Evolutionary conservation across 495 filamentous ascomycete species (phyloP).

Genomic region (Glonium stellatum): DNA sequence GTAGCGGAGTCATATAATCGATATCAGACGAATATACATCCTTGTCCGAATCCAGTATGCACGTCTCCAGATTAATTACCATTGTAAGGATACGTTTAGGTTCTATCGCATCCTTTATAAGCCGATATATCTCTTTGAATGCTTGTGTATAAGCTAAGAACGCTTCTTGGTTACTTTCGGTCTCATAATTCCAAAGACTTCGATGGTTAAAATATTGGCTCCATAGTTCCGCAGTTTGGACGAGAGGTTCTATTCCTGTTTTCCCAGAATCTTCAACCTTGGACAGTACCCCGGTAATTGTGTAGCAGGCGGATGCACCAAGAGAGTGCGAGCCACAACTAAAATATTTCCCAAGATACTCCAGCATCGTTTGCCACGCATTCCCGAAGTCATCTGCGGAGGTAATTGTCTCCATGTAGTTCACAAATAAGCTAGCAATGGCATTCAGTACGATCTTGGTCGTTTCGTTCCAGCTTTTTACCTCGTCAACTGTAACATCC

Average conservation of each 20-base stretch:
- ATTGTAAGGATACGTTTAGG: conserved; percentile 51
- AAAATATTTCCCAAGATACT: conserved; percentile 23
- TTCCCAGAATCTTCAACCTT: conserved; percentile 17
- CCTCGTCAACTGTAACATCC: conserved; percentile 25
- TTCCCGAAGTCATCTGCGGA: conserved; percentile 20
- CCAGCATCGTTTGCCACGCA: conserved; percentile 30
- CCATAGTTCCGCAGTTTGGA: conserved; percentile 23
- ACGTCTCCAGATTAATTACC: conserved; percentile 49
- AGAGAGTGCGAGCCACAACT: conserved; percentile 28
- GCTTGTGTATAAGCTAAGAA: conserved; percentile 70
- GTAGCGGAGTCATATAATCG: conserved; percentile 74
- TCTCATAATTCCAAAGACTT: conserved; percentile 32
- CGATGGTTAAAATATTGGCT: conserved; percentile 31
- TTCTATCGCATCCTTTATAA: conserved; percentile 61
- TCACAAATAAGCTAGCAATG: conserved; percentile 58
- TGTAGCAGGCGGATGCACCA: conserved; percentile 29
- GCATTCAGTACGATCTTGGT: conserved; percentile 66
- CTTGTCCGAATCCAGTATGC: conserved; percentile 63
- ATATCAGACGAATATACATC: conserved; percentile 73
- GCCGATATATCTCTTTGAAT: conserved; percentile 69
- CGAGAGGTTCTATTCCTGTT: conserved; percentile 9
- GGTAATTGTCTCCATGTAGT: conserved; percentile 48
- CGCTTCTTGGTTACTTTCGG: conserved; percentile 63
- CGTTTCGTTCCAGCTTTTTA: conserved; percentile 66
- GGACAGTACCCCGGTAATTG: conserved; percentile 27